Evolutionary conservation across 2,329 filamentous ascomycete genomes (phyloP).

Genomic region (Laburnicola sp.): DNA sequence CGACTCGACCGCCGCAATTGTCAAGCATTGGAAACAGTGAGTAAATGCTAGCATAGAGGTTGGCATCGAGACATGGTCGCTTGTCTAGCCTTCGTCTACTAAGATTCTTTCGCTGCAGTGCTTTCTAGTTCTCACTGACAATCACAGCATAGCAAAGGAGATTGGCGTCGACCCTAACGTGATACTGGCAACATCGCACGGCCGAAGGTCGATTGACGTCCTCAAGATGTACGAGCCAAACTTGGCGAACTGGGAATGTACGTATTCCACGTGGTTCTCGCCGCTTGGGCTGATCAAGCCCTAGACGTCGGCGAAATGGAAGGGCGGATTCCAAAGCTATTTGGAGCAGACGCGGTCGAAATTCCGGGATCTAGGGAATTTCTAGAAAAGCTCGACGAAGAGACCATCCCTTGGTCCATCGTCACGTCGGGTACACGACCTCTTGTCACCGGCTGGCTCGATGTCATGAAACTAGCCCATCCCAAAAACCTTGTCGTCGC

Average conservation of each 20-base stretch:
- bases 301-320: conserved; percentile 80
- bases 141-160: conserved; percentile 71
- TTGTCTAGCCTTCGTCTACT: no score
- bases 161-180: conserved; percentile 81
- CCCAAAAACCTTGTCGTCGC: conserved; percentile 54
- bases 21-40: conserved; percentile 75
- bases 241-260: conserved; percentile 92
- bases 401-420: conserved; percentile 77
- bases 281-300: conserved; percentile 6
- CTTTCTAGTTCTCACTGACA: conserved; percentile 13
- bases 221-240: conserved; percentile 77
- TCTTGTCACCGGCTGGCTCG: conserved; percentile 55
- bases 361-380: conserved; percentile 80
- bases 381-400: conserved; percentile 66
- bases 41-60: conserved; percentile 20
- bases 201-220: conserved; percentile 84
- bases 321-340: conserved; percentile 72
- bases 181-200: conserved; percentile 90
- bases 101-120: no score
- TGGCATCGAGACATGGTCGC: no score
- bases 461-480: conserved; percentile 53
- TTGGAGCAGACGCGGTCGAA: conserved; percentile 77
- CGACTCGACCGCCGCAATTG: conserved; percentile 75
- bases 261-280: conserved; percentile 45
- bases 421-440: conserved; percentile 58